Evolutionary conservation across 768 basidiomycete genomes (phyloP).

Genomic region (Boletus pseudo-olivaceus): DNA sequence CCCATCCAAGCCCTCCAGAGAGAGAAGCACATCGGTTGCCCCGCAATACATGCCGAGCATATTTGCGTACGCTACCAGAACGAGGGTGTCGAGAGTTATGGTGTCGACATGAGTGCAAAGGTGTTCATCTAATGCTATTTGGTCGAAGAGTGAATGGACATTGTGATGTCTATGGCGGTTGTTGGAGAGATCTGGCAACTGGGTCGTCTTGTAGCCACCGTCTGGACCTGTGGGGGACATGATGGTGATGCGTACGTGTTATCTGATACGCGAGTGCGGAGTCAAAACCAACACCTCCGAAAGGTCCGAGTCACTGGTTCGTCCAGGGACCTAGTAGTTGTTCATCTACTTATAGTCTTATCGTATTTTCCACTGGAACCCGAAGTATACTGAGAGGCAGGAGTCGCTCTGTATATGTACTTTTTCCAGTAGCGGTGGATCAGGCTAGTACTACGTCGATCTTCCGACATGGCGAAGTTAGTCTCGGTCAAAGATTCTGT

Average conservation of each 20-base stretch:
- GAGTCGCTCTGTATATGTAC: neutral
- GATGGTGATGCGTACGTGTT: neutral
- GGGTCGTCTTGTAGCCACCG: neutral
- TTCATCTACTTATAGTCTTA: neutral
- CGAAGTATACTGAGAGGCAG: neutral
- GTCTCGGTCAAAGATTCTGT: neutral
- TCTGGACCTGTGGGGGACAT: neutral
- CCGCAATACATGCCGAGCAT: slow-evolving; percentile 24
- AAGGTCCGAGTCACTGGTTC: no score
- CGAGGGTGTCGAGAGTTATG: slow-evolving; percentile 3
- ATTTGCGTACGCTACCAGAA: slow-evolving; percentile 21
- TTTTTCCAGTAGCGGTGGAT: neutral
- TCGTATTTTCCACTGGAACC: neutral
- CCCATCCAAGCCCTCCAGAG: slow-evolving; percentile 7
- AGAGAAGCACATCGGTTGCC: slow-evolving; percentile 18
- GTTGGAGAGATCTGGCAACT: slow-evolving; percentile 22
- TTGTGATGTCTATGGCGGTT: slow-evolving; percentile 8
- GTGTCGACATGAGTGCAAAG: neutral
- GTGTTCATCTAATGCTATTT: slow-evolving; percentile 3
- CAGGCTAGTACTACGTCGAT: neutral
- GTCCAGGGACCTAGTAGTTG: neutral
- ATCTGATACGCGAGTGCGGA: slow-evolving; percentile 8
- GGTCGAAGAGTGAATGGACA: neutral
- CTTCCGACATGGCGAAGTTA: neutral
- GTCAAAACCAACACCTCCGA: neutral